Evolutionary conservation across 768 basidiomycete genomes (phyloP), one percentile per base, ranked within the genome.

Genomic region (Russula emetica): DNA sequence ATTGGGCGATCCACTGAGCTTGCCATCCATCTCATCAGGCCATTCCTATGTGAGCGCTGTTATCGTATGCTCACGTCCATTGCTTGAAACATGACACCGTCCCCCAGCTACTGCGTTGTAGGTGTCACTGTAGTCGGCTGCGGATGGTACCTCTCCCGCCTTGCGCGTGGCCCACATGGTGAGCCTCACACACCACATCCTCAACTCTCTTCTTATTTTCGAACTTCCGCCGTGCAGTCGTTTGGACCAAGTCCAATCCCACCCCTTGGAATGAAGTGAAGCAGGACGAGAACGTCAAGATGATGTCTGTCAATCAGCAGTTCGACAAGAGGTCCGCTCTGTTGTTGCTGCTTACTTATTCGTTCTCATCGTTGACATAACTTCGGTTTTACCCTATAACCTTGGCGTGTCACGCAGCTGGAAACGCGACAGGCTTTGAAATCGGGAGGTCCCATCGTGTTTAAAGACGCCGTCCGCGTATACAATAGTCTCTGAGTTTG

Each of bases 201-300:
- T 5, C 32, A 4, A 24, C 40, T 20, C 11, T 14, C 60, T 59
- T 38, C 38, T 40, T 18, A 40, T 40, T 36, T 54, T n/a, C 30
- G 36, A 55, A 55, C 4, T 55, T 53, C 40, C 70, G 58, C 38
- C 5, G 14, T 60, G 5, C 61, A 84, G 83, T 85, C 60, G 73
- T 85, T 62, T 86, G 85, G 85, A 80, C 84, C 69, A 82, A 77
- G 74, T 73, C 71, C 73, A 94, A 95, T 80, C 92, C 92, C 40
- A 86, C 85, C 24, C 93, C 93, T n/a, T 94, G 90, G 90, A 90
- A 91, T 76, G 80, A 83, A 61, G 82, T 94, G 72, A 80, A 89
- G 73, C 85, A 81, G 44, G 80, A 87, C 71, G 85, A 94, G 75
- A 83, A 83, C 67, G 89, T 82, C 58, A 93, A 93, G 76, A 50